phyloP scores from a whole-genome alignment of 495 filamentous ascomycete species.

The Xylaria scruposa region DNA sequence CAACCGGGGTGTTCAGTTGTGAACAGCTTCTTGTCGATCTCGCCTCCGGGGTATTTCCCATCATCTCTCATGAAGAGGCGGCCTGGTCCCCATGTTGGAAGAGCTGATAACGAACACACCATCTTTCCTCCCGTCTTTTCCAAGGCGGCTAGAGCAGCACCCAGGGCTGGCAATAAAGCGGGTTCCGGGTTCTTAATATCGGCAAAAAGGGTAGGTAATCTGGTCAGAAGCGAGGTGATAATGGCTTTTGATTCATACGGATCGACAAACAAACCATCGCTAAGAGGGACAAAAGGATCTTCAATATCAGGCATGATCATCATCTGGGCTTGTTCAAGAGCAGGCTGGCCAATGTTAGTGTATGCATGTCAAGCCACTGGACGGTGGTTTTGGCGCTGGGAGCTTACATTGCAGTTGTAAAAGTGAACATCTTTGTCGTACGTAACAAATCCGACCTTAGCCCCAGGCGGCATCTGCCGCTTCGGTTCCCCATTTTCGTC shows the following conservation, averaged over 20 bases:
- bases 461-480: constrained; percentile 71
- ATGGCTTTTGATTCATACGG: constrained; percentile 88
- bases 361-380: neutral
- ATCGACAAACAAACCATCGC: constrained; percentile 93
- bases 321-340: constrained; percentile 92
- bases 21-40: constrained; percentile 91
- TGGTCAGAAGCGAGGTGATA: constrained; percentile 81
- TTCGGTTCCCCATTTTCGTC: constrained; percentile 65
- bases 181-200: constrained; percentile 87
- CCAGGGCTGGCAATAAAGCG: constrained; percentile 81
- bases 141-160: constrained; percentile 80
- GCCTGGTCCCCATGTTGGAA: constrained; percentile 92
- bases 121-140: constrained; percentile 91
- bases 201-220: constrained; percentile 84
- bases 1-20: constrained; percentile 86
- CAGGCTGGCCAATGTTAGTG: constrained; percentile 55
- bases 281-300: constrained; percentile 93
- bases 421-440: constrained; percentile 97
- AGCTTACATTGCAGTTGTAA: constrained; percentile 85
- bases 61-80: constrained; percentile 85
- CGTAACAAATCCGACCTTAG: constrained; percentile 93
- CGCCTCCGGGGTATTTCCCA: constrained; percentile 81
- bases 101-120: constrained; percentile 78
- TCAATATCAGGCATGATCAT: constrained; percentile 98
- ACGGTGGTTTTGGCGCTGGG: neutral